These are phyloP conservation scores for Kodamaea anthophila DNA, from an alignment of 1,139 yeast genomes.

Conservation along the genomic window DNA sequence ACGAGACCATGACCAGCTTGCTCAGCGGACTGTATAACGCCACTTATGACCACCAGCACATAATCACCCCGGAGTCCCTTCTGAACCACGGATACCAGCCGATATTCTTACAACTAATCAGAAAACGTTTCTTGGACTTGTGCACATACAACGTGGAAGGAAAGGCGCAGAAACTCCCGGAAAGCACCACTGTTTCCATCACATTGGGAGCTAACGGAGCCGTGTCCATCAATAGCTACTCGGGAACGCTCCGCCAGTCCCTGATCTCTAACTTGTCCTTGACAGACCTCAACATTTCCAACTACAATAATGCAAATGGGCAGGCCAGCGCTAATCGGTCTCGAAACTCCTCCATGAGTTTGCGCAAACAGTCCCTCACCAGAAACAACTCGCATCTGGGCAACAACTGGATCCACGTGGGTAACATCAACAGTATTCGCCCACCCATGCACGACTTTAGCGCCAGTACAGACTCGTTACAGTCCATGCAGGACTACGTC, in stretches of 20 bases:
- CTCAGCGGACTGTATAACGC: no score
- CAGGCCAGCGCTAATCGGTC: conserved; percentile 12
- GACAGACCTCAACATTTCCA: conserved; percentile 34
- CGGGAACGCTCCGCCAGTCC: conserved; percentile 22
- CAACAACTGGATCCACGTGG: conserved; percentile 43
- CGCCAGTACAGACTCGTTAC: conserved; percentile 38
- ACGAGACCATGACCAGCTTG: conserved; percentile 32
- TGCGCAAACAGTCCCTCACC: conserved; percentile 42
- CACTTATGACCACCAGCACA: conserved; percentile 31
- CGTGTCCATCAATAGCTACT: conserved; percentile 10
- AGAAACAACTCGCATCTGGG: conserved; percentile 36
- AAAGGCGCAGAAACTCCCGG: conserved; percentile 15
- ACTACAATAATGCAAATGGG: conserved; percentile 15
- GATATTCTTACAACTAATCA: conserved; percentile 36
- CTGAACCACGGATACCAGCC: conserved; percentile 32
- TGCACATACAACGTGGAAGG: conserved; percentile 20
- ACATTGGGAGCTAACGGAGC: conserved; percentile 12
- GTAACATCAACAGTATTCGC: conserved; percentile 35
- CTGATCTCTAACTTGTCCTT: conserved; percentile 39
- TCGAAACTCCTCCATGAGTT: conserved; percentile 23
- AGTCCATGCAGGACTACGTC: conserved; percentile 41
- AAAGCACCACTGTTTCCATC: conserved; percentile 21
- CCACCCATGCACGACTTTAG: conserved; percentile 14
- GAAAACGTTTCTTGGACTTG: conserved; percentile 38
- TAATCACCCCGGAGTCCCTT: conserved; percentile 30